Evolutionary conservation across 495 filamentous ascomycete genomes (phyloP).

Genomic region (Tuber umbilicatum): DNA sequence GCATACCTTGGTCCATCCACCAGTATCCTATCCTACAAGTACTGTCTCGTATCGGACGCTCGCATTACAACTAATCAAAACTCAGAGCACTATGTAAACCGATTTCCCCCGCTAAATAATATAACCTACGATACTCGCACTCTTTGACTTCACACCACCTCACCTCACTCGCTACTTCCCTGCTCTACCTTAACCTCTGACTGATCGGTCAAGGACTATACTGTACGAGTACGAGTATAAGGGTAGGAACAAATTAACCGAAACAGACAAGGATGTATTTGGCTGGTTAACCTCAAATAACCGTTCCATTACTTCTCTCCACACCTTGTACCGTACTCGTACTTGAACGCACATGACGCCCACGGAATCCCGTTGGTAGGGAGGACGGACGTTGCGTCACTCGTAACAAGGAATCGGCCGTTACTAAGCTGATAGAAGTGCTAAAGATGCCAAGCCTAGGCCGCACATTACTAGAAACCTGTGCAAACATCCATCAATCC

Average conservation of each 20-base stretch:
- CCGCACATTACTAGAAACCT: background rate
- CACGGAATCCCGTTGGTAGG: background rate
- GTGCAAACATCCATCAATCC: background rate
- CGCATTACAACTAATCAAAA: background rate
- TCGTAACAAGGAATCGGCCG: background rate
- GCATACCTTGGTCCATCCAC: too few species aligned
- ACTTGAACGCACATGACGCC: background rate
- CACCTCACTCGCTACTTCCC: conserved; percentile 1
- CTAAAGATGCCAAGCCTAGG: background rate
- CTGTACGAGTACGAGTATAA: too few species aligned
- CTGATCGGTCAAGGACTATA: background rate
- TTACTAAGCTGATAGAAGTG: background rate
- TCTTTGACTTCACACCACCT: background rate
- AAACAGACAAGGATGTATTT: background rate
- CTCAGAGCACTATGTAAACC: background rate
- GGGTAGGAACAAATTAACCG: too few species aligned
- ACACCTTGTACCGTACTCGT: background rate
- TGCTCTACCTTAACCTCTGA: background rate
- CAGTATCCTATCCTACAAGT: too few species aligned
- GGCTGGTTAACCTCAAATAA: background rate
- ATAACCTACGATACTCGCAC: background rate
- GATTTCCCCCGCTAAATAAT: background rate
- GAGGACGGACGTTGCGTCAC: background rate
- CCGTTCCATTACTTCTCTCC: background rate
- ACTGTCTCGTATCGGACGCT: background rate